Evolutionary conservation across 257 asterid species (phyloP).

Genomic region (Misopates orontium): DNA sequence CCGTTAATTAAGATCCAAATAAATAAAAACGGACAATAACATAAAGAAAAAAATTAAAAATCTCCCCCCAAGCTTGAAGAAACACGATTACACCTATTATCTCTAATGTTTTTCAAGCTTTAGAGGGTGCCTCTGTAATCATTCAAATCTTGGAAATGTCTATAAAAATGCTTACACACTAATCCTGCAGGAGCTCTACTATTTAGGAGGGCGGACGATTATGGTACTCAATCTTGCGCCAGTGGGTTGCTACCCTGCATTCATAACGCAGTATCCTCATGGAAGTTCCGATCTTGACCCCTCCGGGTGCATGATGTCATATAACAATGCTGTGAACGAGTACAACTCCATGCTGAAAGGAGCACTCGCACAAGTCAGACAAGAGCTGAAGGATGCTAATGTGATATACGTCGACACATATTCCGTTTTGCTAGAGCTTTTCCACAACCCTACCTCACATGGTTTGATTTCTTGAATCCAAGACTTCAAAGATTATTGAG

Average conservation of each 20-base stretch:
- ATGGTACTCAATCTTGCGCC: constrained; percentile 68
- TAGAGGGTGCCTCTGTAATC: too few relatives aligned
- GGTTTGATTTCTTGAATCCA: constrained; percentile 31
- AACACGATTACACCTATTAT: too few relatives aligned
- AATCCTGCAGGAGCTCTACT: constrained; percentile 48
- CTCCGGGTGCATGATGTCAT: constrained; percentile 57
- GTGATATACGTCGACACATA: constrained; percentile 49
- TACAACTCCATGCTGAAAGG: constrained; percentile 53
- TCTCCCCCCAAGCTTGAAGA: too few relatives aligned
- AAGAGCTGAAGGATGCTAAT: constrained; percentile 41
- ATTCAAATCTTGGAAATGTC: not conserved
- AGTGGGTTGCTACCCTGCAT: constrained; percentile 61
- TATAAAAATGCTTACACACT: not conserved
- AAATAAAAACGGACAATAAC: too few relatives aligned
- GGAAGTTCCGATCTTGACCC: constrained; percentile 48
- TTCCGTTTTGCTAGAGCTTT: constrained; percentile 50
- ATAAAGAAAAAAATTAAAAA: not conserved
- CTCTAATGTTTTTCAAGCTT: too few relatives aligned
- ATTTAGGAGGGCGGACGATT: constrained; percentile 59
- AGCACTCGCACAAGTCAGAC: constrained; percentile 38
- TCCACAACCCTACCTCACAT: constrained; percentile 47
- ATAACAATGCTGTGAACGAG: constrained; percentile 51
- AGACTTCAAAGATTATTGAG: not conserved
- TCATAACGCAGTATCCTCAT: constrained; percentile 41
- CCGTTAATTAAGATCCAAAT: too few relatives aligned